Evolutionary conservation across 306 rosid genomes (phyloP).

Genomic region (Nissolia schottii): DNA sequence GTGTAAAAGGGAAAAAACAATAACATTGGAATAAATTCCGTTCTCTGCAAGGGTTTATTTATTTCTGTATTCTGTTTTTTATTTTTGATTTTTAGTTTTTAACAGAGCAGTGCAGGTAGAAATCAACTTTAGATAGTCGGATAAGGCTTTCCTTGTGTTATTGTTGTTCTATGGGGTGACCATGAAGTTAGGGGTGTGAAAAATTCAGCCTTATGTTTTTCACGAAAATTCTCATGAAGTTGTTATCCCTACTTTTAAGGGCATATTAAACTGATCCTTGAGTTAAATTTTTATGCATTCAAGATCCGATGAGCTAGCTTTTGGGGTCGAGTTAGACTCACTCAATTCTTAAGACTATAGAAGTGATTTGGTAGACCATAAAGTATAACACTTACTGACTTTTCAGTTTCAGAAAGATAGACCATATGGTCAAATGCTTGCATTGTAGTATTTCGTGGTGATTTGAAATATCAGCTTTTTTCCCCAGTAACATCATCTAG

Average conservation of each 20-base stretch:
- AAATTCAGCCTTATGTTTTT: background rate
- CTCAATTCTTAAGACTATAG: no score
- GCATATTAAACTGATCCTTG: background rate
- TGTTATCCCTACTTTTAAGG: background rate
- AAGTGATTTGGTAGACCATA: background rate
- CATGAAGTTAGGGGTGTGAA: background rate
- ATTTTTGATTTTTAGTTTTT: background rate
- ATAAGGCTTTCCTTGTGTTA: background rate
- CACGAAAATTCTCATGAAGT: background rate
- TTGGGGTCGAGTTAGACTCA: no score
- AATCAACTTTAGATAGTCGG: background rate
- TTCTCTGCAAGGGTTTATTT: background rate
- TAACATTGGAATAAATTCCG: background rate
- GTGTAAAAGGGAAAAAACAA: no score
- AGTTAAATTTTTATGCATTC: background rate
- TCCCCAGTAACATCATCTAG: background rate
- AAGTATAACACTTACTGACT: background rate
- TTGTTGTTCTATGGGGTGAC: background rate
- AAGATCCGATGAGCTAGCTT: no score
- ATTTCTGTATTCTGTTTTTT: background rate
- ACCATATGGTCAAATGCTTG: constrained; percentile 11
- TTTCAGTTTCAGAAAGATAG: background rate
- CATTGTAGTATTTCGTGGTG: background rate
- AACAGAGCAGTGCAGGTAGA: background rate
- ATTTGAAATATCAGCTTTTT: background rate